Evolutionary conservation across 192 early-diverging fungal species (phyloP), one percentile per base, ranked within the genome.

Genomic region (Dissophora globulifera): DNA sequence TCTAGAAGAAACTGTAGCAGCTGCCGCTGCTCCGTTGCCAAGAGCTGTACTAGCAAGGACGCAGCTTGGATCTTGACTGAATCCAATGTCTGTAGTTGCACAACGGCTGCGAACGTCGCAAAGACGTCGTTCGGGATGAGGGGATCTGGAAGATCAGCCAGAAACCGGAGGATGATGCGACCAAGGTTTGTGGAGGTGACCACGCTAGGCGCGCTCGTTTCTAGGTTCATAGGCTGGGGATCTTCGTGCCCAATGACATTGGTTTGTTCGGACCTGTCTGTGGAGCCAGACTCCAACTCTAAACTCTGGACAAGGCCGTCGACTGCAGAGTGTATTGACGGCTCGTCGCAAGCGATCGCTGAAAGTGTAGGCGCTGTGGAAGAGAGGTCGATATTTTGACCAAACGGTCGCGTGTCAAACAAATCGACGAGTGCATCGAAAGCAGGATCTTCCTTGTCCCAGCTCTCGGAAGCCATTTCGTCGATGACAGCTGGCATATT

Each of bases 1-100:
- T 69, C 58, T 0, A 69, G 43, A 1, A 61, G 19, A 45, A 61
- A 69, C 49, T 61, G 58, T 4, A 69, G 67, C 8, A 69, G 19
- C 11, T 69, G 58, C 27, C 23, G 38, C 20, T 61, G 67, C 19
- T 52, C 58, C 1, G 5, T 15, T 0, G 58, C 8, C n/a, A 69
- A 19, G 17, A 40, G n/a, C n/a, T 59, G 67, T 19, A 69, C 41
- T 7, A 69, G 16, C 12, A 61, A 20, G 0, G 50, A 50, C 11
- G 55, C 33, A 0, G 52, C 48, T 25, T 61, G 67, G 6, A 41
- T 38, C 43, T 53, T 69, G 58, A 69, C 48, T 1, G 42, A 47
- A n/a, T 69, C 67, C 9, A 46, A 11, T 3, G 55, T 55, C n/a
- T 69, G 42, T 10, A 61, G 20, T 15, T 61, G 51, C 22, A 47